phyloP scores from a whole-genome alignment of 2,329 filamentous ascomycete genomes.

The Gliomastix tumulicola region DNA sequence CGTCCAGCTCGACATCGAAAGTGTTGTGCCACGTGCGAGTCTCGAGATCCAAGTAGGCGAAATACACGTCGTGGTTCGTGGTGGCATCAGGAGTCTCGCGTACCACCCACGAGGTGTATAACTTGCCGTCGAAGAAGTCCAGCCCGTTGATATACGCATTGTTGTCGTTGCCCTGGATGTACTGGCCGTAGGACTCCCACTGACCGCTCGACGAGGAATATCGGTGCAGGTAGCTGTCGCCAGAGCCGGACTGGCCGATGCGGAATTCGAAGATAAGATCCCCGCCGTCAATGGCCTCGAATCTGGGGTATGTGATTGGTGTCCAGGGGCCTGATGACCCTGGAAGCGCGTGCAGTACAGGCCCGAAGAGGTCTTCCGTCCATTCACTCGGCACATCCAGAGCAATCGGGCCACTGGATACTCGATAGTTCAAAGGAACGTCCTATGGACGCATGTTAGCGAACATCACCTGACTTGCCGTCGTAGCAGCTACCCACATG shows the following conservation, averaged over 20 bases:
- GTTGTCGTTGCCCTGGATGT: conserved; percentile 9
- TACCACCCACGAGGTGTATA: conserved; percentile 11
- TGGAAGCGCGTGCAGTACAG: conserved; percentile 7
- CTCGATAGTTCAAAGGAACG: conserved; percentile 12
- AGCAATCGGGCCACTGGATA: conserved; percentile 7
- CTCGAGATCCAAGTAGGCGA: conserved; percentile 8
- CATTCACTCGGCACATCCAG: conserved; percentile 3
- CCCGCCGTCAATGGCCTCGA: conserved; percentile 7
- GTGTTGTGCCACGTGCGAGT: conserved; percentile 10
- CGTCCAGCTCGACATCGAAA: conserved; percentile 2
- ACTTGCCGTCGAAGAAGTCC: conserved; percentile 4
- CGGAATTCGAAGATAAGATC: conserved; percentile 11
- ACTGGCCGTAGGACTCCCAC: conserved; percentile 9
- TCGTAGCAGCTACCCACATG: conserved; percentile 7
- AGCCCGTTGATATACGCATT: conserved; percentile 13
- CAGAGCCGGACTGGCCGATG: conserved; percentile 9
- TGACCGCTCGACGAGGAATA: conserved; percentile 5
- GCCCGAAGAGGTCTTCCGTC: conserved; percentile 7
- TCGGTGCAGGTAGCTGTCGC: conserved; percentile 11
- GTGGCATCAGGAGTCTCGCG: conserved; percentile 10
- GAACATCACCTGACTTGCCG: no score
- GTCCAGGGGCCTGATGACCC: conserved; percentile 7
- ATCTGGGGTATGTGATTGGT: conserved; percentile 11
- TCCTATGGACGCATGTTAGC: conserved; percentile 1
- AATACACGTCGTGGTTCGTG: conserved; percentile 11